These are phyloP conservation scores for Wallacemonas rigidus DNA, from an alignment of 208 protist genomes.

Conservation along the genomic window DNA sequence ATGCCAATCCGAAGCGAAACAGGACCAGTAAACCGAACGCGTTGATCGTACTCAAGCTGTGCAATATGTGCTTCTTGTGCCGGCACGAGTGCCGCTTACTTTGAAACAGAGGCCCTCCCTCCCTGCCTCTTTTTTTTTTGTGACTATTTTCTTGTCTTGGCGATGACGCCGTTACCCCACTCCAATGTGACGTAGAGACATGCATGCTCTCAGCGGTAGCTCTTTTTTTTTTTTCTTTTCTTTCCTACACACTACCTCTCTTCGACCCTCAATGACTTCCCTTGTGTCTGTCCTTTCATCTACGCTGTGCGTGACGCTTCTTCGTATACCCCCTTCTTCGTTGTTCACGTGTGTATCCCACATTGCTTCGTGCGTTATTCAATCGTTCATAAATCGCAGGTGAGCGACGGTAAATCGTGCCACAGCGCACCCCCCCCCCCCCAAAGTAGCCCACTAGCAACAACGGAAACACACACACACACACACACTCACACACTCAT, in stretches of 20 bases:
- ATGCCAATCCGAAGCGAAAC: no score
- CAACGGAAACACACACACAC: conserved; percentile 1
- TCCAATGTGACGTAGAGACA: no score
- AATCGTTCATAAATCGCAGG: no score
- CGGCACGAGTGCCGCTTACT: background rate
- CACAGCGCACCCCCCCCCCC: no score
- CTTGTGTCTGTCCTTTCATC: background rate
- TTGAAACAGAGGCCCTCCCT: background rate
- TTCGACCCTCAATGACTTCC: background rate
- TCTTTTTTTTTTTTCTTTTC: conserved; percentile 6
- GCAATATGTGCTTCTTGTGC: no score
- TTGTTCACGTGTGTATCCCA: no score
- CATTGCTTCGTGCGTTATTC: no score
- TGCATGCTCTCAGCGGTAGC: background rate
- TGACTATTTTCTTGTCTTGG: background rate
- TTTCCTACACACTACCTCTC: conserved; percentile 10
- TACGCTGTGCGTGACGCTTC: no score
- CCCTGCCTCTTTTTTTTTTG: conserved; percentile 13
- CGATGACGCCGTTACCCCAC: background rate
- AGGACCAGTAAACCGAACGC: no score
- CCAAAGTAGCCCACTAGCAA: background rate
- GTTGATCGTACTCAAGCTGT: no score
- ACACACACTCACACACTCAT: background rate
- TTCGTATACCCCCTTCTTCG: no score
- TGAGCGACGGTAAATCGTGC: no score